Evolutionary conservation across 192 early-diverging fungal species (phyloP).

Genomic region (Geranomyces michiganensis): DNA sequence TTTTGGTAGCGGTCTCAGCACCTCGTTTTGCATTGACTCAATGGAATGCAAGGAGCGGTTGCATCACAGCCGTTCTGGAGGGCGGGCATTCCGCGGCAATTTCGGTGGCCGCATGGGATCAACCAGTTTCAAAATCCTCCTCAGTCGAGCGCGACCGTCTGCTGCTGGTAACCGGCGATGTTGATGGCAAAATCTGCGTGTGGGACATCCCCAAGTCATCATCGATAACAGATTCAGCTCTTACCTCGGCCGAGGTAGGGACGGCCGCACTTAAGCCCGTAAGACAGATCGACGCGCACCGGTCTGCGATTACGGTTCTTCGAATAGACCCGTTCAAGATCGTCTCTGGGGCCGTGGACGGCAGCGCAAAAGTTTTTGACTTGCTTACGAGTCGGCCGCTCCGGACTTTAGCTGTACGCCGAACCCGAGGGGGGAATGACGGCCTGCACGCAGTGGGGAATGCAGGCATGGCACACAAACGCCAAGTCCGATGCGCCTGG

Average conservation of each 20-base stretch:
- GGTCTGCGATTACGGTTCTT: constrained; percentile 1
- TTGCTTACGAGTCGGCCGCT: constrained; percentile 53
- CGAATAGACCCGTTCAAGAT: constrained; percentile 33
- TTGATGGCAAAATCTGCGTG: constrained; percentile 52
- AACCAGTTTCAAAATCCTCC: neutral
- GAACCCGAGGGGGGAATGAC: constrained; percentile 40
- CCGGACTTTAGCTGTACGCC: constrained; percentile 32
- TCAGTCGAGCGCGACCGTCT: neutral
- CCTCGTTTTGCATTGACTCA: too few relatives aligned
- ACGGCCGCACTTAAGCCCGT: constrained; percentile 8
- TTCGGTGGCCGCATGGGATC: constrained; percentile 8
- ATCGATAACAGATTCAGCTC: too few relatives aligned
- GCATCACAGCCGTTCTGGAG: neutral
- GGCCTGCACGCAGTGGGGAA: constrained; percentile 24
- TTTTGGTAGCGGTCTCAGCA: constrained; percentile 7
- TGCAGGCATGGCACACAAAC: constrained; percentile 39
- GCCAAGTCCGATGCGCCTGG: constrained; percentile 35
- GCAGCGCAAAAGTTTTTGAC: constrained; percentile 60
- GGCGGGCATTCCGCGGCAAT: constrained; percentile 29
- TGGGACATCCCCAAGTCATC: constrained; percentile 43
- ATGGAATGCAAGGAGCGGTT: constrained; percentile 10
- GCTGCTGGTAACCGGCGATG: constrained; percentile 57
- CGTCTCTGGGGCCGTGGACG: constrained; percentile 48
- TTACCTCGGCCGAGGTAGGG: neutral
- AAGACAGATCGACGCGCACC: constrained; percentile 22